Conservation (phyloP, 1,284 basidiomycete species). For the Ustilago lituana region DNA sequence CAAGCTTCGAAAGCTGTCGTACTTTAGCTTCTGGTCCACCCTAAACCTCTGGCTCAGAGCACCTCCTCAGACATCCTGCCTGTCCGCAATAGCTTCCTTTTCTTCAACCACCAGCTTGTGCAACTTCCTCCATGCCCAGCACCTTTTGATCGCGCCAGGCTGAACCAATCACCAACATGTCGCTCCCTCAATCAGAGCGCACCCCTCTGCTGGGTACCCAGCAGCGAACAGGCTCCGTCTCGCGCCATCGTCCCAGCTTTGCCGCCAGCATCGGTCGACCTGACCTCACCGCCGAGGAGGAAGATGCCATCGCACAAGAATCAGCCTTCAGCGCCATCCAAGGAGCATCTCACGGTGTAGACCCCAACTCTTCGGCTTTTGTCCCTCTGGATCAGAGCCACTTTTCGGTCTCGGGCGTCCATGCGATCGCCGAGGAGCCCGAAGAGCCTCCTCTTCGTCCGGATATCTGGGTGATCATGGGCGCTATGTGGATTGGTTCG, state of each 20-base stretch:
- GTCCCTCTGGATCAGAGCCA: slow-evolving; percentile 61
- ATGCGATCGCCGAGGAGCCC: slow-evolving; percentile 39
- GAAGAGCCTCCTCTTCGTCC: slow-evolving; percentile 41
- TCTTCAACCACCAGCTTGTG: too few species aligned
- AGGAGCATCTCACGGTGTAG: slow-evolving; percentile 62
- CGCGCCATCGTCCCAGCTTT: slow-evolving; percentile 44
- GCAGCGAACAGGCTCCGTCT: slow-evolving; percentile 24
- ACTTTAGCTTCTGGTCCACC: too few species aligned
- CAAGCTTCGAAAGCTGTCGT: not conserved
- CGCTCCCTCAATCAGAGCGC: slow-evolving; percentile 40
- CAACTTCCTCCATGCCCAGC: slow-evolving; percentile 10
- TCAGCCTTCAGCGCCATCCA: slow-evolving; percentile 61
- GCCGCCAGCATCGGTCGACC: slow-evolving; percentile 48
- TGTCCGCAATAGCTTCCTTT: too few species aligned
- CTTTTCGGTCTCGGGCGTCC: slow-evolving; percentile 40
- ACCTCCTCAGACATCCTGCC: too few species aligned
- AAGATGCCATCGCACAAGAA: slow-evolving; percentile 62
- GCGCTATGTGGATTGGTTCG: slow-evolving; percentile 66
- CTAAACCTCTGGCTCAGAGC: too few species aligned
- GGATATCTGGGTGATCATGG: slow-evolving; percentile 62
- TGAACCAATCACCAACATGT: slow-evolving; percentile 12
- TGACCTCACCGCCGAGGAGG: slow-evolving; percentile 48
- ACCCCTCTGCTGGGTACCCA: slow-evolving; percentile 49
- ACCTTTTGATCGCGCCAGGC: not conserved
- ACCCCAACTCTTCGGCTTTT: slow-evolving; percentile 65